A percentile compares a stretch with the other conserved stretches of the same genome.
These are phyloP conservation scores for Grammothele lineata DNA, from an alignment of 768 basidiomycete genomes.

Conservation along the genomic window DNA sequence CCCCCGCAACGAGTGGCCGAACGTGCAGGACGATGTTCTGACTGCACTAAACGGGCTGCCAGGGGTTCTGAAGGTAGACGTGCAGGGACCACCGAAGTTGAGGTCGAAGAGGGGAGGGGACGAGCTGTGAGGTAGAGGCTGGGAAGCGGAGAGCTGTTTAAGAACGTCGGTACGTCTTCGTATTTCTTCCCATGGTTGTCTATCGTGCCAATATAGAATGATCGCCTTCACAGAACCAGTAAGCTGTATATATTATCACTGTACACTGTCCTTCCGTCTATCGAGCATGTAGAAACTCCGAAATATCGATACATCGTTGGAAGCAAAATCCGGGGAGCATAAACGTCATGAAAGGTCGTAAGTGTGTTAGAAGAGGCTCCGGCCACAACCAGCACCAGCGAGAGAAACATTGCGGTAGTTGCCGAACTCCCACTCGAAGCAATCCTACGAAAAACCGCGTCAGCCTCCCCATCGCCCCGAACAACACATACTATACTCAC, in stretches of 20 bases:
- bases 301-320: too few relatives aligned
- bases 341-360: too few relatives aligned
- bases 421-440: conserved; percentile 69
- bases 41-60: conserved; percentile 24
- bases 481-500: conserved; percentile 33
- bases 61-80: conserved; percentile 34
- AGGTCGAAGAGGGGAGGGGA: conserved; percentile 34
- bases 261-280: too few relatives aligned
- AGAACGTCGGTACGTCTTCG: background rate
- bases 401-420: conserved; percentile 31
- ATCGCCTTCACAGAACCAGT: too few relatives aligned
- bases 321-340: too few relatives aligned
- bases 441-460: conserved; percentile 46
- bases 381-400: too few relatives aligned
- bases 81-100: conserved; percentile 31
- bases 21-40: conserved; percentile 28
- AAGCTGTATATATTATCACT: too few relatives aligned
- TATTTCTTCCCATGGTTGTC: too few relatives aligned
- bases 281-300: too few relatives aligned
- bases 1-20: conserved; percentile 36
- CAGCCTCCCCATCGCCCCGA: background rate
- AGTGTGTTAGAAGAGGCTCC: too few relatives aligned
- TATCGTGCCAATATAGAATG: too few relatives aligned
- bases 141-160: too few relatives aligned
- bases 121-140: conserved; percentile 22